Conservation (phyloP, 2,329 filamentous ascomycete species). For the Apiospora aurea region DNA sequence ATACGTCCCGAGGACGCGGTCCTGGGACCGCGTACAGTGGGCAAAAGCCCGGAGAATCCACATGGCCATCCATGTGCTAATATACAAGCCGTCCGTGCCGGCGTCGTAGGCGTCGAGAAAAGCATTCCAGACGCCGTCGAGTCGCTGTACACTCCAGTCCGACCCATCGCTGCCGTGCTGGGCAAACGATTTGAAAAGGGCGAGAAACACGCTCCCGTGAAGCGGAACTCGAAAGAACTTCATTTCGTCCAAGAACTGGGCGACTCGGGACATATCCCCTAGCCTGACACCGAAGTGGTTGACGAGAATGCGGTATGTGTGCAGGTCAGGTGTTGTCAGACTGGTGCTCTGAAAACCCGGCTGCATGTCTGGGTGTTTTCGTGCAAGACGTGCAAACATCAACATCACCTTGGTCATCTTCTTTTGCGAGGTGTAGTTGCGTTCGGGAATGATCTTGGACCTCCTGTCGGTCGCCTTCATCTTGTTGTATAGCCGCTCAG, state of each 20-base stretch:
- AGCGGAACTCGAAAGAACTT: conserved; percentile 69
- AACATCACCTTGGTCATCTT: conserved; percentile 63
- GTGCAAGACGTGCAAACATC: conserved; percentile 63
- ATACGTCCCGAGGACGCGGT: conserved; percentile 63
- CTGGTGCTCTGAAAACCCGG: conserved; percentile 65
- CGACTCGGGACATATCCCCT: conserved; percentile 76
- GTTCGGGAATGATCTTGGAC: conserved; percentile 48
- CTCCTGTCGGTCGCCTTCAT: conserved; percentile 74
- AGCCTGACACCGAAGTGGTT: conserved; percentile 72
- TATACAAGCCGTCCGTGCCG: conserved; percentile 53
- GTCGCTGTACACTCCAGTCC: conserved; percentile 74
- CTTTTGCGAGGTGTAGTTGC: conserved; percentile 55
- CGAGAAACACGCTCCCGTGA: conserved; percentile 79
- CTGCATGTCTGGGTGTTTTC: conserved; percentile 62
- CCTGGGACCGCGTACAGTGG: conserved; percentile 57
- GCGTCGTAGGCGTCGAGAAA: conserved; percentile 64
- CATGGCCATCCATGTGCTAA: conserved; percentile 67
- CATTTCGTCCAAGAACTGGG: conserved; percentile 83
- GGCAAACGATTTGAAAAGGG: conserved; percentile 83
- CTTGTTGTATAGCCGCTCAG: conserved; percentile 79
- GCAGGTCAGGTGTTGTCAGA: conserved; percentile 74
- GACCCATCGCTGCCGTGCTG: conserved; percentile 72
- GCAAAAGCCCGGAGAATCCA: conserved; percentile 70
- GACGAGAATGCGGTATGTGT: conserved; percentile 82
- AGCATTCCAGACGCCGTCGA: conserved; percentile 72